A percentile compares a stretch with the other conserved stretches of the same genome.
Evolutionary conservation across 768 basidiomycete genomes (phyloP).

Genomic region (Kwoniella europaea): DNA sequence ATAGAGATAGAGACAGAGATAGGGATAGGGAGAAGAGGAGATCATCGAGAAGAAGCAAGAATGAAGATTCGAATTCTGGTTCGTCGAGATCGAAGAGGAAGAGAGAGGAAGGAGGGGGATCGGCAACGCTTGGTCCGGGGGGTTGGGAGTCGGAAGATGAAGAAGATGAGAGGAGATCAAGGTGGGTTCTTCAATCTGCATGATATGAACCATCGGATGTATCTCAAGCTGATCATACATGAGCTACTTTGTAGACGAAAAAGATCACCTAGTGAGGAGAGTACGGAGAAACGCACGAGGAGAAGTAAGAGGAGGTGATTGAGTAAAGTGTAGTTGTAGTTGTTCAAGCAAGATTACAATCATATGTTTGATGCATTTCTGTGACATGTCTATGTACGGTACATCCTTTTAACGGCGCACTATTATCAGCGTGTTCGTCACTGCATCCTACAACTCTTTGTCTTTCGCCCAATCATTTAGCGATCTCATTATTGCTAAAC

Average conservation of each 20-base stretch:
- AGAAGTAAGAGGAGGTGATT: constrained; percentile 25
- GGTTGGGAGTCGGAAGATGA: constrained; percentile 47
- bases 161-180: constrained; percentile 35
- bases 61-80: constrained; percentile 14
- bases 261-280: constrained; percentile 20
- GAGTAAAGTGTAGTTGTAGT: neutral
- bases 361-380: constrained; percentile 1
- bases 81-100: constrained; percentile 30
- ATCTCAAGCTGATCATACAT: neutral
- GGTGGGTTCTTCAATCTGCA: constrained; percentile 23
- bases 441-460: neutral
- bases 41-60: constrained; percentile 25
- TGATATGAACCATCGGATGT: neutral
- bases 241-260: constrained; percentile 17
- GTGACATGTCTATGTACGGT: neutral
- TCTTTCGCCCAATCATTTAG: constrained; percentile 38
- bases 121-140: constrained; percentile 40
- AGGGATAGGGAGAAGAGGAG: constrained; percentile 36
- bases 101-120: constrained; percentile 40
- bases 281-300: constrained; percentile 13
- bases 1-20: constrained; percentile 21
- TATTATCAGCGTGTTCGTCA: neutral
- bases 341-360: constrained; percentile 1
- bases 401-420: too few species aligned
- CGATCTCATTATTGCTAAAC: constrained; percentile 43